phyloP scores from a whole-genome alignment of 2,329 filamentous ascomycete genomes.

The Scolecobasidium constrictum region DNA sequence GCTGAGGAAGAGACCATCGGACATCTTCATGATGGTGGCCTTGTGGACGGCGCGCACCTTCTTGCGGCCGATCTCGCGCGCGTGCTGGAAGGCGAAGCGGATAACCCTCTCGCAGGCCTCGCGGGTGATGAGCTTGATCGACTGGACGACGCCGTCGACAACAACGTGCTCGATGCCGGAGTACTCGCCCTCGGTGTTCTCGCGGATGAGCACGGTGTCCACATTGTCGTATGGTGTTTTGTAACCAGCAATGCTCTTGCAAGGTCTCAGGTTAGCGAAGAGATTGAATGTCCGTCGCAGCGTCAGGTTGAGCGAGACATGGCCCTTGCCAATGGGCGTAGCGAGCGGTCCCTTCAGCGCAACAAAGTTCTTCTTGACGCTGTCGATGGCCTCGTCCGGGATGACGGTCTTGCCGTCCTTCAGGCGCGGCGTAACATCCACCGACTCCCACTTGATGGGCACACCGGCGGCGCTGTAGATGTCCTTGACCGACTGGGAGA shows the following conservation, averaged over 20 bases:
- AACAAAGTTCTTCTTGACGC: slow-evolving; percentile 90
- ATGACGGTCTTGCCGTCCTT: slow-evolving; percentile 96
- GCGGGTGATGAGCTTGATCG: slow-evolving; percentile 97
- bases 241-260: slow-evolving; percentile 92
- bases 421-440: slow-evolving; percentile 88
- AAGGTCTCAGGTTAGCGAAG: slow-evolving; percentile 97
- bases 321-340: slow-evolving; percentile 94
- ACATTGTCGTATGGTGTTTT: slow-evolving; percentile 98
- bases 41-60: slow-evolving; percentile 99
- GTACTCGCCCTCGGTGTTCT: slow-evolving; percentile 99
- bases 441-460: slow-evolving; percentile 91
- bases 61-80: slow-evolving; percentile 80
- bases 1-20: slow-evolving; percentile 92
- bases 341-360: slow-evolving; percentile 97
- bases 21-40: slow-evolving; percentile 99
- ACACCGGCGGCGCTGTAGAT: slow-evolving; percentile 61
- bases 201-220: slow-evolving; percentile 93
- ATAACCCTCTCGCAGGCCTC: slow-evolving; percentile 92
- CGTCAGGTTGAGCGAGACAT: slow-evolving; percentile 97
- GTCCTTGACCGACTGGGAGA: slow-evolving; percentile 95
- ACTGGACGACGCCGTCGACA: slow-evolving; percentile 95
- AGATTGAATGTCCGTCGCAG: slow-evolving; percentile 99
- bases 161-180: slow-evolving; percentile 98
- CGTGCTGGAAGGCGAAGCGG: slow-evolving; percentile 97
- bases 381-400: slow-evolving; percentile 82